Base-by-base conservation (phyloP, 2,329 filamentous ascomycete genomes). In the Rachicladosporium sp. region DNA sequence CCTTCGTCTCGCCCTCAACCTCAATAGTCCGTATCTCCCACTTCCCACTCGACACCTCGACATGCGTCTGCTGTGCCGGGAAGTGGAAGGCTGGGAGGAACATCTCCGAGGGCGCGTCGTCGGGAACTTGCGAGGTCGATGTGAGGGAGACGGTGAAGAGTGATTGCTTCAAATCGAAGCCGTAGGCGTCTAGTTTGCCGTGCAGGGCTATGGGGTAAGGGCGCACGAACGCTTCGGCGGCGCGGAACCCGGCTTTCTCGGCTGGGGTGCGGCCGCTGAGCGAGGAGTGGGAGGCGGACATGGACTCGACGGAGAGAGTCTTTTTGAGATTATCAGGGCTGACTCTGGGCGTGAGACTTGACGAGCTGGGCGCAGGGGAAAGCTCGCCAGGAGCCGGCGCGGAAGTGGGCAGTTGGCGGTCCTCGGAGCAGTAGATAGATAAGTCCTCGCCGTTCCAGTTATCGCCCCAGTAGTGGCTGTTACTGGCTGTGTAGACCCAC, bases 391-490 rank as follows among this genome's bases (percentile, higher is more conserved):
- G 31, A 13, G 39, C 43, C 6, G 40, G 80, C 57, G 53, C 49
- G n/a, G 61, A 56, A 35, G 58, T 53, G 12, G 66, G 69, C 1
- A 78, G 60, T 36, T 71, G 64, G 27, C 77, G 79, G 59, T 98
- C 93, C 56, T 98, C 88, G 4, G 76, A 51, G 0, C 86, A 95
- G 56, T 78, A 82, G 40, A 98, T 91, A 4, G 88, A 95, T 29
- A 98, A 64, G 58, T 98, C 91, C 60, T 98, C 91, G 35, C 91
- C 91, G 50, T 98, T 98, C 91, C 91, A 98, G 48, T 86, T 78
- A 53, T 98, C 91, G 40, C 91, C 91, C 64, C 84, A 80, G 54
- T 80, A 70, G 56, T 98, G 91, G 45, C 81, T 80, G 57, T 96
- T 98, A 71, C 83, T 48, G 1, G 76, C 73, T 45, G 76, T 78